phyloP scores from a whole-genome alignment of 2,329 filamentous ascomycete species.

The Cladophialophora psammophila region DNA sequence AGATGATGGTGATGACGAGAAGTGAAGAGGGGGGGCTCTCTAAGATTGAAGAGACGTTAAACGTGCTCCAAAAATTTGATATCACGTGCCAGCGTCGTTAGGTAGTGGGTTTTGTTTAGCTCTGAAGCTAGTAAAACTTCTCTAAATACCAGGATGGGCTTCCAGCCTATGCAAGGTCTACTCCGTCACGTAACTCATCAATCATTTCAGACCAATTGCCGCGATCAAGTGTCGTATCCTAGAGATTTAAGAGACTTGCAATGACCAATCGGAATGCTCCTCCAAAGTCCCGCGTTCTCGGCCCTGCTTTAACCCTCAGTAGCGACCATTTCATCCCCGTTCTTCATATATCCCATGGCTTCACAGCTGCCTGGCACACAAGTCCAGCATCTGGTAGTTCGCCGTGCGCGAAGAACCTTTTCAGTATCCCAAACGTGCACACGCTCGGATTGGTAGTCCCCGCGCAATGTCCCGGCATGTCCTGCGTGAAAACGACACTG shows the following conservation, averaged over 20 bases:
- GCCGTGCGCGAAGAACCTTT: conserved; percentile 53
- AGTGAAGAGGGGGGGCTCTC: background rate
- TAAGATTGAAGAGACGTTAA: no score
- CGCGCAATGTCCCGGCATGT: conserved; percentile 50
- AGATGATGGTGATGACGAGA: background rate
- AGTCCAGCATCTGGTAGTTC: conserved; percentile 46
- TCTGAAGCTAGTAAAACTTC: no score
- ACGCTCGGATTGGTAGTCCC: conserved; percentile 45
- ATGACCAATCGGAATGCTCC: background rate
- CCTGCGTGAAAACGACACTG: conserved; percentile 54
- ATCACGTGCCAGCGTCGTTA: background rate
- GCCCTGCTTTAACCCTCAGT: background rate
- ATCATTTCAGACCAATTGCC: background rate
- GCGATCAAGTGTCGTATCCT: background rate
- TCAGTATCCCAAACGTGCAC: conserved; percentile 48
- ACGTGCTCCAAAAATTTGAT: background rate
- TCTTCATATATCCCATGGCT: conserved; percentile 41
- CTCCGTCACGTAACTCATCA: background rate
- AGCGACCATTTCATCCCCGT: background rate
- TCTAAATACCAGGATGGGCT: background rate
- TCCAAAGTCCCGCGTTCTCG: background rate
- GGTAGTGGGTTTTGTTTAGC: background rate
- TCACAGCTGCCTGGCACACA: conserved; percentile 49
- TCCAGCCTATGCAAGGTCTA: background rate
- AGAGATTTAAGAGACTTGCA: background rate